These are phyloP conservation scores for Leptographium wingfieldii DNA, from an alignment of 2,329 filamentous ascomycete genomes.

Conservation along the genomic window DNA sequence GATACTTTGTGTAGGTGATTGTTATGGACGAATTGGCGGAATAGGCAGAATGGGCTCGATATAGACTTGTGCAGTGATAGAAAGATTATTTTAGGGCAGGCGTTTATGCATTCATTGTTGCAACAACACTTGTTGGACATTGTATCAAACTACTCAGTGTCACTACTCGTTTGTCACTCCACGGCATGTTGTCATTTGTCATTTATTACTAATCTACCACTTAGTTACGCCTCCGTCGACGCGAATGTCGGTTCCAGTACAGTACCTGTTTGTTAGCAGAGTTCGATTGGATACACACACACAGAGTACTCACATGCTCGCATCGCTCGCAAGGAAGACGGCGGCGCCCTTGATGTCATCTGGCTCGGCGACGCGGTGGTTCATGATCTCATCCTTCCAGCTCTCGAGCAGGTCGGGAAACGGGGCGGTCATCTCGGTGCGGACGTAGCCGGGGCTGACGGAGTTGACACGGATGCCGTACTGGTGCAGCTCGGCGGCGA, in stretches of 20 bases:
- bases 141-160: no score
- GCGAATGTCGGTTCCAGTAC: conserved; percentile 8
- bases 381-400: conserved; percentile 66
- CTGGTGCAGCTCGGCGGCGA: conserved; percentile 51
- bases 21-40: background rate
- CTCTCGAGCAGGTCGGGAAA: conserved; percentile 45
- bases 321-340: conserved; percentile 48
- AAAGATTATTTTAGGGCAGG: no score
- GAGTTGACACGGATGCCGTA: conserved; percentile 54
- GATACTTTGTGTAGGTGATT: background rate
- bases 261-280: conserved; percentile 3
- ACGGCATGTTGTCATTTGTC: background rate
- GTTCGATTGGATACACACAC: background rate
- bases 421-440: conserved; percentile 60
- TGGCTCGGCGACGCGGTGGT: conserved; percentile 44
- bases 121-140: no score
- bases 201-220: conserved; percentile 5
- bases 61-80: no score
- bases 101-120: no score
- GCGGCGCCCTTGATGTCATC: conserved; percentile 49
- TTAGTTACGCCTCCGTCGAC: conserved; percentile 11
- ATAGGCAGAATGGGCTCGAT: background rate
- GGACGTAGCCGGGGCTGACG: conserved; percentile 51
- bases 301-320: conserved; percentile 27
- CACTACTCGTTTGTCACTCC: no score